These are phyloP conservation scores for Scopulariopsis brevicaulis DNA, from an alignment of 2,329 filamentous ascomycete species.

Conservation along the genomic window DNA sequence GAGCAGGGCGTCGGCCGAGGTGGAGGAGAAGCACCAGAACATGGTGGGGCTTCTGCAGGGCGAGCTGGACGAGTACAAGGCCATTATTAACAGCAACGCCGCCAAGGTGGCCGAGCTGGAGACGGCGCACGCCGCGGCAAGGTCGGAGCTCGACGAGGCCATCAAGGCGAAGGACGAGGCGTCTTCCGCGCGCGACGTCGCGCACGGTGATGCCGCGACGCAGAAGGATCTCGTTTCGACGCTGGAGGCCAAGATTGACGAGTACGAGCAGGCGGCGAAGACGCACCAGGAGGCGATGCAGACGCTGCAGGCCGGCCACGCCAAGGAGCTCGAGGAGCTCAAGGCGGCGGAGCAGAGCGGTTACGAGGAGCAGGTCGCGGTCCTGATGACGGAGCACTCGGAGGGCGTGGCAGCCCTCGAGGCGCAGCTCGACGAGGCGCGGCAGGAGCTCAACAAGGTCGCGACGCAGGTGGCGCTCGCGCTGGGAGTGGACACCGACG, in stretches of 20 bases:
- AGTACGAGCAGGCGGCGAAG: slow-evolving; percentile 47
- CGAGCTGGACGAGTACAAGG: slow-evolving; percentile 74
- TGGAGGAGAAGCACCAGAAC: slow-evolving; percentile 43
- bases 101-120: slow-evolving; percentile 65
- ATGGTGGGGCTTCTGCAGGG: slow-evolving; percentile 51
- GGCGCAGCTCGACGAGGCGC: slow-evolving; percentile 51
- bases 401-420: slow-evolving; percentile 44
- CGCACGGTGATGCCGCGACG: slow-evolving; percentile 27
- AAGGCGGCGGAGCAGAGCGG: slow-evolving; percentile 37
- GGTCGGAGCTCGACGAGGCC: slow-evolving; percentile 57
- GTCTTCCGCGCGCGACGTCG: slow-evolving; percentile 36
- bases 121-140: slow-evolving; percentile 53
- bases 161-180: slow-evolving; percentile 24
- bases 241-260: slow-evolving; percentile 46
- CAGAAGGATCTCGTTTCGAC: slow-evolving; percentile 36
- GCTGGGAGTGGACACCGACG: slow-evolving; percentile 49
- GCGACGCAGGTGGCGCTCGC: slow-evolving; percentile 51
- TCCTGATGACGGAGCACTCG: slow-evolving; percentile 50
- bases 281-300: slow-evolving; percentile 39
- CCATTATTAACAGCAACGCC: slow-evolving; percentile 57
- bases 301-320: slow-evolving; percentile 36
- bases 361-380: slow-evolving; percentile 44
- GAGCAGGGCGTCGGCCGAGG: slow-evolving; percentile 31
- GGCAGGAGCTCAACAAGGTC: slow-evolving; percentile 53
- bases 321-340: slow-evolving; percentile 36